Evolutionary conservation across 768 basidiomycete species (phyloP), one percentile per base, ranked within the genome.

Genomic region (Suillus subluteus): DNA sequence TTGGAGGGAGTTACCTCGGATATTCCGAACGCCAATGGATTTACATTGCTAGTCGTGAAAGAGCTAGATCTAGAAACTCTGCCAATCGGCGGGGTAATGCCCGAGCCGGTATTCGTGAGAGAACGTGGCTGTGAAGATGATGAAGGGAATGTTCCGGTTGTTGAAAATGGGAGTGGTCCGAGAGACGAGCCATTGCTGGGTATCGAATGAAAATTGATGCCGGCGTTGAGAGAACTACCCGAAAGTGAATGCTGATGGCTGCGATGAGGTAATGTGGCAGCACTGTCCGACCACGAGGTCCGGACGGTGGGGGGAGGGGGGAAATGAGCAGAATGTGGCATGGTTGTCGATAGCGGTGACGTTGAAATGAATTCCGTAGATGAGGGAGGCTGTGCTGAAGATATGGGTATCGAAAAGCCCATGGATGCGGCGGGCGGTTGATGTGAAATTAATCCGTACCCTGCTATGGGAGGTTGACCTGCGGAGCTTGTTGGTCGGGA

Each of bases 31-130:
- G 75, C 64, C 70, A 82, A 83, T 4, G 79, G 67, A 67, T 77
- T 80, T 35, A 76, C 76, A 66, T 78, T 84, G 66, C 80, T 73
- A 40, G 81, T 83, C 58, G 80, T 84, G 65, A 88, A 80, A 30
- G 87, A 88, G 62, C 86, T 83, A 32, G 87, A 87, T 55, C 86
- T 82, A 50, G 85, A 85, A 79, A 88, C 83, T 66, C 87, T 79
- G 40, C 87, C 86, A 63, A 86, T 79, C 38, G 79, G 75, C 3
- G 77, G 75, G 48, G 74, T 79, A 52, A 77, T 78, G 8, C 75
- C 76, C 0, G 71, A 65, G 0, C 71, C 74, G 55, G 66, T 66
- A 41, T 62, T 63, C 6, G 75, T 43, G 58, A 70, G 35, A 61
- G 76, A 63, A 50, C 67, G 74, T 35, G 72, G 35, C 55, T 72